phyloP scores from a whole-genome alignment of 208 protist genomes.

The Vickermania spadyakhi region DNA sequence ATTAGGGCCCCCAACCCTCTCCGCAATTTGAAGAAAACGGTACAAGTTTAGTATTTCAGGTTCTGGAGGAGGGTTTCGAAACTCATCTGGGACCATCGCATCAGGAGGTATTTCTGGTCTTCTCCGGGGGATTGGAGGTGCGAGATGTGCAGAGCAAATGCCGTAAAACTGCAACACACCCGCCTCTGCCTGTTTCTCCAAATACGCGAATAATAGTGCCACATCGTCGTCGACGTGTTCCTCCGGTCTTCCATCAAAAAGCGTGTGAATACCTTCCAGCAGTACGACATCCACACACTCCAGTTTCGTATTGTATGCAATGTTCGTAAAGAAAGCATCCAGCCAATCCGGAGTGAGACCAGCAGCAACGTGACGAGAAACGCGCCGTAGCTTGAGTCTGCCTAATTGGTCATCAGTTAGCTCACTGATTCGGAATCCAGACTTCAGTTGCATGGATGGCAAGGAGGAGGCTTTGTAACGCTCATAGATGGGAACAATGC shows the following conservation, averaged over 20 bases:
- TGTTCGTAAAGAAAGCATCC: constrained; percentile 83
- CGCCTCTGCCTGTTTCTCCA: constrained; percentile 67
- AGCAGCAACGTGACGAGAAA: constrained; percentile 40
- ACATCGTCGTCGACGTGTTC: constrained; percentile 74
- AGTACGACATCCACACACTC: constrained; percentile 77
- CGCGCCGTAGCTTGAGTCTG: constrained; percentile 59
- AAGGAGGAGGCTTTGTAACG: constrained; percentile 81
- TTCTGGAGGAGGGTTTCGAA: constrained; percentile 33
- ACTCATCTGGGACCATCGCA: constrained; percentile 68
- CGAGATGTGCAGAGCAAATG: constrained; percentile 64
- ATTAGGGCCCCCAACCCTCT: constrained; percentile 37
- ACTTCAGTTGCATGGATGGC: constrained; percentile 74
- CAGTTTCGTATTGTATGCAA: constrained; percentile 75
- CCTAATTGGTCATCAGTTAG: constrained; percentile 64
- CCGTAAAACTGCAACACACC: constrained; percentile 84
- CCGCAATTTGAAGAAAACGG: constrained; percentile 51
- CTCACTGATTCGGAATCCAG: constrained; percentile 74
- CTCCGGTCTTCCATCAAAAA: constrained; percentile 68
- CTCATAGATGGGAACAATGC: constrained; percentile 80
- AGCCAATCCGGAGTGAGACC: constrained; percentile 80
- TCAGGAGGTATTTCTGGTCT: constrained; percentile 67
- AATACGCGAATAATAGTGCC: constrained; percentile 68
- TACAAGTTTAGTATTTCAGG: constrained; percentile 64
- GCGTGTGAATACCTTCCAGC: constrained; percentile 72
- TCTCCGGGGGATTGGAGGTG: constrained; percentile 55